Percentiles rank a stretch among this genome's conserved stretches.
phyloP scores from a whole-genome alignment of 2,329 filamentous ascomycete species.

The Penicillium sclerotiorum region DNA sequence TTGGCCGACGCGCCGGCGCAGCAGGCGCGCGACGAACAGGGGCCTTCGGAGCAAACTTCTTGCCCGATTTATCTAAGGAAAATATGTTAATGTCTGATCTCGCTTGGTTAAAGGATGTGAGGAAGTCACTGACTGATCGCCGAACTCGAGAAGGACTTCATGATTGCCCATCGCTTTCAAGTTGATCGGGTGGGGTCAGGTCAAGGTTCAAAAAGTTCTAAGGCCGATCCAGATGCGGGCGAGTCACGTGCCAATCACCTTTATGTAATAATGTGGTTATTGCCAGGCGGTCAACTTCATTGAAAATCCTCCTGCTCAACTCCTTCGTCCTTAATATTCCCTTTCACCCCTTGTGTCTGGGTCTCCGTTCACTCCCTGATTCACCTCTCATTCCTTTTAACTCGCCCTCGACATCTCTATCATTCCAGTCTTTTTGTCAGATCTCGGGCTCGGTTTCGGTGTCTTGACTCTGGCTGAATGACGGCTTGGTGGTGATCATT shows the following conservation, averaged over 20 bases:
- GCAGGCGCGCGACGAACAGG: constrained; percentile 57
- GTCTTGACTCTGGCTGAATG: constrained; percentile 34
- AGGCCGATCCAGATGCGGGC: constrained; percentile 37
- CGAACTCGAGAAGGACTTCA: constrained; percentile 58
- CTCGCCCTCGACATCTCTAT: constrained; percentile 12
- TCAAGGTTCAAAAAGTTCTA: constrained; percentile 24
- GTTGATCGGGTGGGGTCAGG: constrained; percentile 9
- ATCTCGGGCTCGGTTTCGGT: constrained; percentile 21
- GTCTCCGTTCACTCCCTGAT: neutral
- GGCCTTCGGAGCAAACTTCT: constrained; percentile 76
- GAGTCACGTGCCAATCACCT: neutral
- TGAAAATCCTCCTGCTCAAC: constrained; percentile 48
- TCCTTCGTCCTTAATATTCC: constrained; percentile 23
- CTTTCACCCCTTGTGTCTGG: neutral
- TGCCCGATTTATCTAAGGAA: constrained; percentile 63
- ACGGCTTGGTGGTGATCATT: constrained; percentile 38
- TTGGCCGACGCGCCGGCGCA: constrained; percentile 43
- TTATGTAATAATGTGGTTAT: neutral
- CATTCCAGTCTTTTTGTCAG: constrained; percentile 1
- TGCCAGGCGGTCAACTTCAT: constrained; percentile 32
- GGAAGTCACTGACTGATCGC: constrained; percentile 50
- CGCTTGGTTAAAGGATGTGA: neutral
- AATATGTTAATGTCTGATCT: neutral
- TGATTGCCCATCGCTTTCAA: constrained; percentile 30
- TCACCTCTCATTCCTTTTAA: constrained; percentile 25